Evolutionary conservation across 140 eudicot species (phyloP), one percentile per base, ranked within the genome.

Genomic region (Oenanthe javanica): DNA sequence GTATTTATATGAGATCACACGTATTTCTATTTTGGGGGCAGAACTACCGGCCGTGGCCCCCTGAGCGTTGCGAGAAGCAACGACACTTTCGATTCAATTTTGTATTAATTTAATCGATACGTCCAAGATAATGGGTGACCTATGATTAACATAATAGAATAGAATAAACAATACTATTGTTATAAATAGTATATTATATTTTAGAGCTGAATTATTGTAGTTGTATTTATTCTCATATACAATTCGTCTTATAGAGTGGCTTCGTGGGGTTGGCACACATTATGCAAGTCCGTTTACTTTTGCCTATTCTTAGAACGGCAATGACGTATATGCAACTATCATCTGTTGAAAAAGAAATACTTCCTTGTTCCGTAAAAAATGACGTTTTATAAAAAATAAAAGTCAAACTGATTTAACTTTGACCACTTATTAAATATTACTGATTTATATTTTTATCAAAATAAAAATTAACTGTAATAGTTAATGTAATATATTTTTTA

Each of bases 201-300:
- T 0, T n/a, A n/a, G 12, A n/a, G 36, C 36, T n/a, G 31, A 61
- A 61, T 61, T 61, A 61, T 61, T n/a, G 36, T 8, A n/a, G n/a
- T 61, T 8, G 14, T 8, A n/a, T 4, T 6, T 61, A 61, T 61
- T 4, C 21, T 19, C 1, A 21, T 18, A 59, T 59, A 59, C 0
- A 7, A 52, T 21, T 72, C 31, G 21, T 15, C 50, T 14, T 71
- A 16, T 43, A 14, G 18, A 12, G 48, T 43, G 77, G 36, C 36
- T 72, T 19, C 49, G 16, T 45, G 25, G 77, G 36, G 52, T 45
- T 7, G 77, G 8, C 77, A 72, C 2, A 19, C 11, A 43, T 43
- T 72, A 43, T 43, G 51, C 27, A 16, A 18, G 23, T 72, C 77
- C 52, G 77, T 72, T 72, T 72, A 72, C 77, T 16, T 42, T 71